A percentile compares a stretch with the other conserved stretches of the same genome.
These are phyloP conservation scores for Vitis hybrid DNA, from an alignment of 177 flowering plant genomes.

Conservation along the genomic window DNA sequence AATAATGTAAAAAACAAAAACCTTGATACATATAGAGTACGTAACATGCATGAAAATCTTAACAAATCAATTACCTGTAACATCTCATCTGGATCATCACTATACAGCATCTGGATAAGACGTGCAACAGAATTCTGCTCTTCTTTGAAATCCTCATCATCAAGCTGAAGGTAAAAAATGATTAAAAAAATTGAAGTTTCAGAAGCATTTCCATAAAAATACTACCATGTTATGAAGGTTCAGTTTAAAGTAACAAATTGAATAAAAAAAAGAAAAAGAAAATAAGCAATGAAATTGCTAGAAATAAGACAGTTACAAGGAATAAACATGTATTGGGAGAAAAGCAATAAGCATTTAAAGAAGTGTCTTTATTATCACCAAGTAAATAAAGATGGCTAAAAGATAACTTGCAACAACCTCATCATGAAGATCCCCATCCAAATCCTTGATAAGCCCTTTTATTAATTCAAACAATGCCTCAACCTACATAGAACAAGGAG, in stretches of 20 bases:
- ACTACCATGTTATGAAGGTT: too few relatives aligned
- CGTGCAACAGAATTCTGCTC: slow-evolving; percentile 98
- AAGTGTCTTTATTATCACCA: neutral
- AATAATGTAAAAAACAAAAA: neutral
- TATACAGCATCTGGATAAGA: slow-evolving; percentile 82
- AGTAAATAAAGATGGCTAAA: neutral
- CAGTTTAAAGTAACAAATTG: neutral
- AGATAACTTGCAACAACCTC: slow-evolving; percentile 48
- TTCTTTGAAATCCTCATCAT: slow-evolving; percentile 97
- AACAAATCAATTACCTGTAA: slow-evolving; percentile 58
- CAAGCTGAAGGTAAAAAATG: slow-evolving; percentile 46
- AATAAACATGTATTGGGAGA: too few relatives aligned
- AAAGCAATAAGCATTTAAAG: neutral
- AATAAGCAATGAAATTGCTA: neutral
- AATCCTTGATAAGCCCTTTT: slow-evolving; percentile 87
- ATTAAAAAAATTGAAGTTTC: slow-evolving; percentile 5
- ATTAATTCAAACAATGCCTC: slow-evolving; percentile 90
- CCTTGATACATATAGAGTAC: neutral
- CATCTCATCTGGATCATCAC: slow-evolving; percentile 95
- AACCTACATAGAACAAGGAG: slow-evolving; percentile 47
- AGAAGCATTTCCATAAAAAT: too few relatives aligned
- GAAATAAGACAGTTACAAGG: too few relatives aligned
- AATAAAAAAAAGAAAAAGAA: neutral
- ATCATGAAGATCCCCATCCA: slow-evolving; percentile 61
- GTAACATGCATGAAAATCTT: neutral